These are phyloP conservation scores for Grigorovia transvaalensis DNA, from an alignment of 805 yeast genomes.

Conservation along the genomic window DNA sequence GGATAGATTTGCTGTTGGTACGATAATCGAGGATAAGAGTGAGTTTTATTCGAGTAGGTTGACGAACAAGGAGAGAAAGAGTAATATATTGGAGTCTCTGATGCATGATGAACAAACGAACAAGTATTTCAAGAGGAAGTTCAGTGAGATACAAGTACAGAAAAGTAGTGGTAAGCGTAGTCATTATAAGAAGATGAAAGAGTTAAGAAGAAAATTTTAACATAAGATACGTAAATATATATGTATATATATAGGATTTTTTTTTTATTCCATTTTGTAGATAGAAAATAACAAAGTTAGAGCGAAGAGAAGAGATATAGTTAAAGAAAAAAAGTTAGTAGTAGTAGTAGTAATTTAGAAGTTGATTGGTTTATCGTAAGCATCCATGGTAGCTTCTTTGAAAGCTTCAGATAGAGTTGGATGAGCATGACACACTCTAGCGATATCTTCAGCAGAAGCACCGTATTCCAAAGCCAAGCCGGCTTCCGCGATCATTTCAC, in stretches of 20 bases:
- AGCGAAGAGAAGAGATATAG: not conserved
- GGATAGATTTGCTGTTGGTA: conserved; percentile 79
- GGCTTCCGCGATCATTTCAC: conserved; percentile 99
- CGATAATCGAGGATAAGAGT: conserved; percentile 69
- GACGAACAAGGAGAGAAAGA: conserved; percentile 61
- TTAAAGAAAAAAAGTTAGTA: not conserved
- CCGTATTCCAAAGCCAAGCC: conserved; percentile 97
- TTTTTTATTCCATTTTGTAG: not conserved
- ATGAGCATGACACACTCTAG: conserved; percentile 97
- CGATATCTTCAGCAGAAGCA: conserved; percentile 95
- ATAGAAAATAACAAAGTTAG: not conserved
- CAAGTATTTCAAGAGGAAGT: conserved; percentile 77
- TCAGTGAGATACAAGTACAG: conserved; percentile 62
- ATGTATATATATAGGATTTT: not conserved
- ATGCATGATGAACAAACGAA: conserved; percentile 60
- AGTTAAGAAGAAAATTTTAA: conserved; percentile 37
- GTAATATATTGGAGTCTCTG: conserved; percentile 72
- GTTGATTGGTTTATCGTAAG: conserved; percentile 87
- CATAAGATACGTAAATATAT: not conserved
- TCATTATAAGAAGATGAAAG: conserved; percentile 52
- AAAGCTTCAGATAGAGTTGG: conserved; percentile 97
- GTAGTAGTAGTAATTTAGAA: conserved; percentile 16
- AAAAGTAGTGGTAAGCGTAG: conserved; percentile 55
- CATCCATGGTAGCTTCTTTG: conserved; percentile 94
- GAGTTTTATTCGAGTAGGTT: conserved; percentile 59